These are phyloP conservation scores for Pilaira anomala DNA, from an alignment of 192 early-diverging fungal genomes.

Conservation along the genomic window DNA sequence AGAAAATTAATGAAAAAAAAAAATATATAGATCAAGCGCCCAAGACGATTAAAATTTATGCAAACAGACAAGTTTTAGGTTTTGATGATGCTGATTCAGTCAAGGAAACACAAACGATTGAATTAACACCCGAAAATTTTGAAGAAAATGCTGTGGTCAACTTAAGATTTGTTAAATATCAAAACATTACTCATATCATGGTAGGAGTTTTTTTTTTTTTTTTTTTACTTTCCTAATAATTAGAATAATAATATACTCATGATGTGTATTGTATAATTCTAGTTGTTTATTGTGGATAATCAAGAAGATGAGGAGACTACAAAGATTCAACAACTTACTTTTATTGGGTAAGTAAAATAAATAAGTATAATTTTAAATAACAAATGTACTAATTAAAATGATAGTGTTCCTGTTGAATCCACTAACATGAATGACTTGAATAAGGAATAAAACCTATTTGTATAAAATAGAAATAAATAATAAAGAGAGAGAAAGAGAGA, in stretches of 20 bases:
- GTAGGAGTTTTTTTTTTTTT: constrained; percentile 35
- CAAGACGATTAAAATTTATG: constrained; percentile 82
- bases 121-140: constrained; percentile 67
- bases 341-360: constrained; percentile 61
- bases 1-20: not conserved
- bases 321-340: constrained; percentile 69
- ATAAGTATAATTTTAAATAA: too few species aligned
- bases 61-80: constrained; percentile 74
- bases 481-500: too few species aligned
- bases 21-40: constrained; percentile 73
- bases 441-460: constrained; percentile 8
- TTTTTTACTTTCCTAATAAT: not conserved
- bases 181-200: constrained; percentile 77
- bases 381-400: too few species aligned
- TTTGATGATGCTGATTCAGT: constrained; percentile 86
- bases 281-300: constrained; percentile 87
- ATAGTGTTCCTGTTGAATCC: not conserved
- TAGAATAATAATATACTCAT: not conserved
- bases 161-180: constrained; percentile 93
- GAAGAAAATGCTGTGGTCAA: constrained; percentile 63
- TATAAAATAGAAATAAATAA: too few species aligned
- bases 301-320: constrained; percentile 81
- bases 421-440: constrained; percentile 19
- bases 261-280: not conserved
- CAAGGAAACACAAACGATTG: constrained; percentile 73